A percentile compares a stretch with the other conserved stretches of the same genome.
phyloP scores from a whole-genome alignment of 1,284 basidiomycete species.

The Exobasidium cylindrosporum region DNA sequence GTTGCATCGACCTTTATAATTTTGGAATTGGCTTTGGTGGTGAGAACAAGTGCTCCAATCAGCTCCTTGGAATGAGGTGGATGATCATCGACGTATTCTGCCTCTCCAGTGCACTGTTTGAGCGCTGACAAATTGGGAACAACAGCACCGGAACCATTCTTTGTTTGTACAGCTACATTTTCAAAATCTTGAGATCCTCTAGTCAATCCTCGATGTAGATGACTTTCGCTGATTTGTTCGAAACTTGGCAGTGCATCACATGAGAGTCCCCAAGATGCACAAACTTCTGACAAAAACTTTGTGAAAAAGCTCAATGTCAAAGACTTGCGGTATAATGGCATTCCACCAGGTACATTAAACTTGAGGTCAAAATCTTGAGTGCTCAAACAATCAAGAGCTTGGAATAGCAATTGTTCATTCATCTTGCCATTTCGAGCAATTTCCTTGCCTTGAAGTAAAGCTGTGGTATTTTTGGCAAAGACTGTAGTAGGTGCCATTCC shows the following conservation, averaged over 20 bases:
- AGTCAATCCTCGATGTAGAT: slow-evolving; percentile 30
- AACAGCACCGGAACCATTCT: slow-evolving; percentile 34
- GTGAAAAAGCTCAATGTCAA: slow-evolving; percentile 55
- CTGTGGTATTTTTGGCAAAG: slow-evolving; percentile 35
- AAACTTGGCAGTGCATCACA: slow-evolving; percentile 19
- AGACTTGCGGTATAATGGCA: slow-evolving; percentile 55
- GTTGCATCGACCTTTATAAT: slow-evolving; percentile 47
- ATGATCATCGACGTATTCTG: slow-evolving; percentile 55
- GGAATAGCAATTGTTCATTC: slow-evolving; percentile 16
- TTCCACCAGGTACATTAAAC: slow-evolving; percentile 55
- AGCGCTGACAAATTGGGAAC: slow-evolving; percentile 53
- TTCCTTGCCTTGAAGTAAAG: slow-evolving; percentile 27
- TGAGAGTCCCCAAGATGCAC: neutral
- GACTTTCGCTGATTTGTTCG: slow-evolving; percentile 30
- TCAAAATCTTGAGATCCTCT: slow-evolving; percentile 37
- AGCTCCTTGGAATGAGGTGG: slow-evolving; percentile 50
- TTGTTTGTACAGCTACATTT: slow-evolving; percentile 35
- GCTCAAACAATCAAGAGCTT: slow-evolving; percentile 27
- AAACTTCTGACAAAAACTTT: slow-evolving; percentile 49
- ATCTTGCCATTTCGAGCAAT: slow-evolving; percentile 8
- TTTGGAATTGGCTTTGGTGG: slow-evolving; percentile 53
- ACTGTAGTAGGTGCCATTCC: slow-evolving; percentile 54
- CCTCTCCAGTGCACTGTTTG: slow-evolving; percentile 56
- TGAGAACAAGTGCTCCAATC: slow-evolving; percentile 52
- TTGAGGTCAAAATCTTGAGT: slow-evolving; percentile 50